These are phyloP conservation scores for Pinus albicaulis DNA, from an alignment of 75 land plant species.

Conservation along the genomic window DNA sequence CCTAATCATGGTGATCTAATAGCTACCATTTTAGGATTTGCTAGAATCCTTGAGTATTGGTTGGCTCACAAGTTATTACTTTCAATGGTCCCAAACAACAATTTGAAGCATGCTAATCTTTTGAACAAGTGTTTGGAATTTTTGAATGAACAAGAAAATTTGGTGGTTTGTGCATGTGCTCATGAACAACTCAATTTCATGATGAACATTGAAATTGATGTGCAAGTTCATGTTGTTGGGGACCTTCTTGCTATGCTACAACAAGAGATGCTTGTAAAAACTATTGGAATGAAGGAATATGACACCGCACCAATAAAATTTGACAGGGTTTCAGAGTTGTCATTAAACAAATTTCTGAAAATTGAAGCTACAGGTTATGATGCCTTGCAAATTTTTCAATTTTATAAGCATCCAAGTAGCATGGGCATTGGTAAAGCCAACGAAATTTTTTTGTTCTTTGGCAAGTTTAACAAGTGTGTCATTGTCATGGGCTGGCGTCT, in stretches of 20 bases:
- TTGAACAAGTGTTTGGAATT: too few species aligned
- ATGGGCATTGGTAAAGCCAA: constrained; percentile 98
- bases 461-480: background rate
- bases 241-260: constrained; percentile 88
- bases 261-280: constrained; percentile 82
- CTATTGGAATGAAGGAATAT: constrained; percentile 49
- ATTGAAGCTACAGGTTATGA: constrained; percentile 78
- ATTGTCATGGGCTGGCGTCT: background rate
- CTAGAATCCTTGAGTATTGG: too few species aligned
- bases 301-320: constrained; percentile 58
- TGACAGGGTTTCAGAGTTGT: constrained; percentile 66
- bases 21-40: too few species aligned
- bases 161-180: too few species aligned
- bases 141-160: too few species aligned
- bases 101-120: too few species aligned
- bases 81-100: too few species aligned
- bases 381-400: constrained; percentile 92
- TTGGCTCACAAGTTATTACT: too few species aligned
- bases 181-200: constrained; percentile 67
- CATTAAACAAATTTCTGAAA: constrained; percentile 80
- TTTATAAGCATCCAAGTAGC: constrained; percentile 93
- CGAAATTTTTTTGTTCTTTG: constrained; percentile 64
- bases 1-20: too few species aligned
- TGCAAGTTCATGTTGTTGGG: constrained; percentile 97
- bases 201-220: constrained; percentile 89